phyloP scores from a whole-genome alignment of 768 basidiomycete genomes.

The Rubroboletus satanas region DNA sequence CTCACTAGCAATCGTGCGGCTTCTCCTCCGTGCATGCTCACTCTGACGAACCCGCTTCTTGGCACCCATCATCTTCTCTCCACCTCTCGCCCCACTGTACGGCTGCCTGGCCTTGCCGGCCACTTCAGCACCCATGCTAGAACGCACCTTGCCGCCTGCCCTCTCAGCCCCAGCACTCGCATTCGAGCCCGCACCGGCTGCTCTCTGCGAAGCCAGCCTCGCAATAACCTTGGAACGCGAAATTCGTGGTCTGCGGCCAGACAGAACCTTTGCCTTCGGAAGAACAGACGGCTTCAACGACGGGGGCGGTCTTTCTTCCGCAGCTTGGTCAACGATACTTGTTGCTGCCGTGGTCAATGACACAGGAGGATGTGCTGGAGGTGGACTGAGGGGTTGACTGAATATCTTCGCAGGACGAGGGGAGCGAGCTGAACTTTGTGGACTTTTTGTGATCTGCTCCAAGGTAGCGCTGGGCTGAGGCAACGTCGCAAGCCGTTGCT shows the following conservation, averaged over 20 bases:
- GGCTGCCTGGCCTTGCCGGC: conserved; percentile 24
- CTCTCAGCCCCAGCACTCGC: conserved; percentile 15
- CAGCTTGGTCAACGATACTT: conserved; percentile 17
- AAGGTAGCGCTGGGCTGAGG: conserved; percentile 19
- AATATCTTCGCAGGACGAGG: conserved; percentile 41
- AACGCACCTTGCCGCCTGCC: conserved; percentile 37
- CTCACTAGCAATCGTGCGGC: conserved; percentile 30
- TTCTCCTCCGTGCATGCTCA: conserved; percentile 62
- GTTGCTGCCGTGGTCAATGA: conserved; percentile 33
- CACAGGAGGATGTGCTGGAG: conserved; percentile 20
- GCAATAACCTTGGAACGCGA: conserved; percentile 81
- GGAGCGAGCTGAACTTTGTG: conserved; percentile 12
- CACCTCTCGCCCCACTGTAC: conserved; percentile 26
- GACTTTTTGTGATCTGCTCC: conserved; percentile 36
- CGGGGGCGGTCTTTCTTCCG: neutral
- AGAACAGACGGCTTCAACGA: conserved; percentile 16
- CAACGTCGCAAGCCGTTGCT: conserved; percentile 11
- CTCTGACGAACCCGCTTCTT: conserved; percentile 76
- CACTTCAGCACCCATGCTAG: conserved; percentile 46
- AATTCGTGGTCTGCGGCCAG: conserved; percentile 67
- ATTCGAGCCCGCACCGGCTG: conserved; percentile 22
- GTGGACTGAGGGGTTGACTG: conserved; percentile 45
- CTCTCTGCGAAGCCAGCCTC: conserved; percentile 68
- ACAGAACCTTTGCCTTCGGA: conserved; percentile 29
- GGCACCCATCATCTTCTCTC: conserved; percentile 53